These are phyloP conservation scores for Psilocybe mexicana DNA, from an alignment of 1,284 basidiomycete genomes.

Conservation along the genomic window DNA sequence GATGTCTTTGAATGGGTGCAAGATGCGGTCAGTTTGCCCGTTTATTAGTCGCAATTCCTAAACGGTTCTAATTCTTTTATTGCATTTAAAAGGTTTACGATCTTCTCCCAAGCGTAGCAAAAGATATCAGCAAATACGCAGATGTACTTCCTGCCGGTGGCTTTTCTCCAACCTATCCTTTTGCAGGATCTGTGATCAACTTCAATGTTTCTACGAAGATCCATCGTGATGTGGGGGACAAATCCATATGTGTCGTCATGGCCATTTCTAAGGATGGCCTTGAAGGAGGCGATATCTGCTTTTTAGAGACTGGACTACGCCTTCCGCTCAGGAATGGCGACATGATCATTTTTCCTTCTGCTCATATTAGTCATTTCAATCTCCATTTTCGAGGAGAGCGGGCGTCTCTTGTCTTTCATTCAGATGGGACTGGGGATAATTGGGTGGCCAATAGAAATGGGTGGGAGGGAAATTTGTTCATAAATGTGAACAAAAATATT, in stretches of 20 bases:
- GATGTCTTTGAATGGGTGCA: too few relatives aligned
- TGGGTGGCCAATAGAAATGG: conserved; percentile 10
- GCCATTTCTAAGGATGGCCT: conserved; percentile 5
- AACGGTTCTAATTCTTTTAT: too few relatives aligned
- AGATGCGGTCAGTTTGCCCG: too few relatives aligned
- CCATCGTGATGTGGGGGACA: conserved; percentile 20
- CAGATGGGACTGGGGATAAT: conserved; percentile 5
- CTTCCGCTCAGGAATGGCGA: conserved; percentile 17
- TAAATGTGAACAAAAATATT: conserved; percentile 2
- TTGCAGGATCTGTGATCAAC: conserved; percentile 22
- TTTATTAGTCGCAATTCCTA: too few relatives aligned
- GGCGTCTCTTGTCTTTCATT: conserved; percentile 22
- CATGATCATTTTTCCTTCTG: conserved; percentile 19
- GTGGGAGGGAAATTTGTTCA: background rate
- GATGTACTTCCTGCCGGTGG: conserved; percentile 17
- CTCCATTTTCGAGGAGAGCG: conserved; percentile 17
- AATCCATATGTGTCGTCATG: conserved; percentile 21
- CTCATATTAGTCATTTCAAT: conserved; percentile 19
- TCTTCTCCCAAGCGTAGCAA: conserved; percentile 9
- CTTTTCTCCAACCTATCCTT: conserved; percentile 15
- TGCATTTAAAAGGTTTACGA: conserved; percentile 1
- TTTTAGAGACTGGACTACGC: conserved; percentile 19
- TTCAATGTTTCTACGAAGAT: conserved; percentile 19
- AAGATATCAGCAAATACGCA: conserved; percentile 9
- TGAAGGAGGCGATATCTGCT: conserved; percentile 19